Evolutionary conservation across 2,329 filamentous ascomycete species (phyloP).

Genomic region (Dothistroma septosporum): DNA sequence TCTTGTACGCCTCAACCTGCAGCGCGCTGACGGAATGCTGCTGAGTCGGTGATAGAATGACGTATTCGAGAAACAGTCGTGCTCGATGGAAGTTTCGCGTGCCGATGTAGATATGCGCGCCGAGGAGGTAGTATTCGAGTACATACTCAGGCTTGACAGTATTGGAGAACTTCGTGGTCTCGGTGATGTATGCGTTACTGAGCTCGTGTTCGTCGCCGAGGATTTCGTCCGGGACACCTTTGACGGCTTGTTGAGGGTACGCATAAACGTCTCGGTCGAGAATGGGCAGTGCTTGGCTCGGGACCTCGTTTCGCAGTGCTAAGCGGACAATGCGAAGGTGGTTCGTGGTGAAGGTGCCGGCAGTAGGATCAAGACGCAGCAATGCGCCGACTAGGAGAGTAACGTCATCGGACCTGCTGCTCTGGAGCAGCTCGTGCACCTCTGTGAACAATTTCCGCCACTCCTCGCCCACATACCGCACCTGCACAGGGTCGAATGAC

Average conservation of each 20-base stretch:
- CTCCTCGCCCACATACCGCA: constrained; percentile 51
- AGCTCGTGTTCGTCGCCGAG: constrained; percentile 40
- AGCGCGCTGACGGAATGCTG: constrained; percentile 62
- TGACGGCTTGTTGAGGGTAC: constrained; percentile 47
- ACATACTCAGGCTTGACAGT: constrained; percentile 52
- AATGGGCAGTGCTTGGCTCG: constrained; percentile 55
- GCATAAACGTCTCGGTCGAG: constrained; percentile 64
- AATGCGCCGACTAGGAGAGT: constrained; percentile 51
- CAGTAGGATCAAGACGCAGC: constrained; percentile 62
- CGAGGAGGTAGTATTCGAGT: constrained; percentile 51
- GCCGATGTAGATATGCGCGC: constrained; percentile 47
- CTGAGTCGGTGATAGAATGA: constrained; percentile 63
- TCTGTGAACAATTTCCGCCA: constrained; percentile 45
- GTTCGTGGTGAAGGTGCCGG: constrained; percentile 61
- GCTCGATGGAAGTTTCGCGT: constrained; percentile 42
- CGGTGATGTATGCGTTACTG: constrained; percentile 57
- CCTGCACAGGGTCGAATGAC: constrained; percentile 52
- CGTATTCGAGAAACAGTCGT: constrained; percentile 45
- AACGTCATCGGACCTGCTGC: constrained; percentile 24
- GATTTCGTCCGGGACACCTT: constrained; percentile 38
- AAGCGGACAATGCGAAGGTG: constrained; percentile 58
- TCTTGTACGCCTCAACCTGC: constrained; percentile 87
- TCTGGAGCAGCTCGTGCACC: constrained; percentile 13
- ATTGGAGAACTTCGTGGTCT: constrained; percentile 53
- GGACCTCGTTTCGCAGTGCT: constrained; percentile 53